A percentile compares a stretch with the other conserved stretches of the same genome.
Conservation (phyloP, 192 early-diverging fungal genomes). For the Backusella tuberculispora region DNA sequence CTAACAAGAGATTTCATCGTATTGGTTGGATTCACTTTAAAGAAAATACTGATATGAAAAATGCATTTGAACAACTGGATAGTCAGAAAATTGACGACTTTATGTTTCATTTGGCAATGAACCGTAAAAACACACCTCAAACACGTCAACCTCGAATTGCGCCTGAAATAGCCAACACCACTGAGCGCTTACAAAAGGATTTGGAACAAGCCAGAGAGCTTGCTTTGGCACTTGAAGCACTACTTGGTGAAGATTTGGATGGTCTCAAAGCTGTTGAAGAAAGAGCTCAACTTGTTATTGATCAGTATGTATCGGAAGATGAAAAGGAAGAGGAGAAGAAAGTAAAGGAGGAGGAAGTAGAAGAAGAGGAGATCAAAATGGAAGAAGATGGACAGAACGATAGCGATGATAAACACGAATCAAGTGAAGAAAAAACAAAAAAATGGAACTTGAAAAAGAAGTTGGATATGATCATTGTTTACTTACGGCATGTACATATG, state of each 20-base stretch:
- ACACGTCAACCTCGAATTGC: slow-evolving; percentile 60
- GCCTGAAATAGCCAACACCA: slow-evolving; percentile 70
- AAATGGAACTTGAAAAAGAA: slow-evolving; percentile 38
- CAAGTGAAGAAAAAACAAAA: background rate
- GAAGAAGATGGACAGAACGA: background rate
- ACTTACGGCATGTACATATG: slow-evolving; percentile 87
- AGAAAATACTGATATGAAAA: slow-evolving; percentile 81
- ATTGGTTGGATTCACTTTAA: slow-evolving; percentile 95
- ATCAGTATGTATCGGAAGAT: background rate
- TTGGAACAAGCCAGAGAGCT: slow-evolving; percentile 63
- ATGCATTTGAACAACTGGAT: slow-evolving; percentile 65
- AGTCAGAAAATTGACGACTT: slow-evolving; percentile 58
- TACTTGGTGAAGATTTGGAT: slow-evolving; percentile 37
- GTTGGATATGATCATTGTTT: slow-evolving; percentile 85
- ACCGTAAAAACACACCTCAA: slow-evolving; percentile 47
- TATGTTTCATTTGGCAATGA: slow-evolving; percentile 54
- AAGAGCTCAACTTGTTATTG: slow-evolving; percentile 31
- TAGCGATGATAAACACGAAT: slow-evolving; percentile 7
- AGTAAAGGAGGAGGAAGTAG: background rate
- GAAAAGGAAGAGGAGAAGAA: background rate
- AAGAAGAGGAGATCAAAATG: background rate
- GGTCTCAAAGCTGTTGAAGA: slow-evolving; percentile 37
- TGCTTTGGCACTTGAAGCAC: slow-evolving; percentile 60
- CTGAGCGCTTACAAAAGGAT: slow-evolving; percentile 77
- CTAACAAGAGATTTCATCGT: slow-evolving; percentile 84